phyloP scores from a whole-genome alignment of 495 filamentous ascomycete genomes.

The Penicillium dipodomyicola region DNA sequence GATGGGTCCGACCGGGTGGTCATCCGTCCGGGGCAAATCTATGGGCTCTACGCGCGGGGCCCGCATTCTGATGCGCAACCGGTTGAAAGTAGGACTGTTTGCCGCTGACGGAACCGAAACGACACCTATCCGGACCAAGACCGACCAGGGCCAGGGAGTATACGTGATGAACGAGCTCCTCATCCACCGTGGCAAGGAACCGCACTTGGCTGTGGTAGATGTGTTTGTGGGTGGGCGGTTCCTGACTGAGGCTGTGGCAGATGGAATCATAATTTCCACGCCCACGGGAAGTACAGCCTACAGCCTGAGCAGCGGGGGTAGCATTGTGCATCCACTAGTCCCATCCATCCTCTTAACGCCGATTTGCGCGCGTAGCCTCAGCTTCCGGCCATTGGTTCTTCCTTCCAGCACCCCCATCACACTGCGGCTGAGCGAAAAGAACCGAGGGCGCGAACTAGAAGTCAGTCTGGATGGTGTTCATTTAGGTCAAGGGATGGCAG shows the following conservation, averaged over 20 bases:
- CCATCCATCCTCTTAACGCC: slow-evolving; percentile 84
- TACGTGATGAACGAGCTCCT: slow-evolving; percentile 96
- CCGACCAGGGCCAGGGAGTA: slow-evolving; percentile 45
- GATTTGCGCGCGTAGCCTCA: slow-evolving; percentile 88
- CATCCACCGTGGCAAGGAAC: slow-evolving; percentile 83
- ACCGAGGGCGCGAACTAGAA: slow-evolving; percentile 79
- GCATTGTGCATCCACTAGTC: slow-evolving; percentile 91
- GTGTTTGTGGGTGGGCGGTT: slow-evolving; percentile 82
- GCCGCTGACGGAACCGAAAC: slow-evolving; percentile 53
- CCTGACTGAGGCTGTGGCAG: slow-evolving; percentile 87
- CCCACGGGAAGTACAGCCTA: slow-evolving; percentile 96
- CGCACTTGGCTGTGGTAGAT: slow-evolving; percentile 86
- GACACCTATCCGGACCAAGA: slow-evolving; percentile 42
- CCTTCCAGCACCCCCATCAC: slow-evolving; percentile 84
- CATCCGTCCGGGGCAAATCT: slow-evolving; percentile 70
- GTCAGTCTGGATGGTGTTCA: slow-evolving; percentile 86
- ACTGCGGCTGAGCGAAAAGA: slow-evolving; percentile 75
- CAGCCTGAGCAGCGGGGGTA: slow-evolving; percentile 86
- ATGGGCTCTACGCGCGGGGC: slow-evolving; percentile 73
- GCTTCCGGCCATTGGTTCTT: slow-evolving; percentile 86
- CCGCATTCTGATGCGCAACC: slow-evolving; percentile 79
- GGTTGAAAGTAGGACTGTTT: slow-evolving; percentile 79
- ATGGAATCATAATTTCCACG: slow-evolving; percentile 91
- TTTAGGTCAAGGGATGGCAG: slow-evolving; percentile 62
- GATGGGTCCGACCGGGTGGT: slow-evolving; percentile 58